Evolutionary conservation across 345 rosid genomes (phyloP).

Genomic region (Populus pruinosa): DNA sequence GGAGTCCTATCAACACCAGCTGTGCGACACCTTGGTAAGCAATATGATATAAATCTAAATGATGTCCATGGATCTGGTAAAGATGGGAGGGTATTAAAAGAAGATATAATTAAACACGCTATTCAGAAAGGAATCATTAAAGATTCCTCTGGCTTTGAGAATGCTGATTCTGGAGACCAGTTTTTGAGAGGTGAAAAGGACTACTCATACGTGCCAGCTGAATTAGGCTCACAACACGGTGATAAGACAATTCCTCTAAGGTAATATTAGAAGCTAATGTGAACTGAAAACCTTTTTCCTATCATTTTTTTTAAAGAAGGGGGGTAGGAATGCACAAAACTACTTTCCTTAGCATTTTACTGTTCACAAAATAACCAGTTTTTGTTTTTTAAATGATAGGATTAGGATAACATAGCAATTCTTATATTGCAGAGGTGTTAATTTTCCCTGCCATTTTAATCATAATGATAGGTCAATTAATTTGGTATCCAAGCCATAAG

Average conservation of each 20-base stretch:
- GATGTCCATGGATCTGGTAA: slow-evolving; percentile 64
- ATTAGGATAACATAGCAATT: not conserved
- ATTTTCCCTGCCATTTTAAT: not conserved
- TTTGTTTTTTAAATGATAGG: not conserved
- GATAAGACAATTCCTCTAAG: slow-evolving; percentile 69
- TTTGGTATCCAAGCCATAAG: not conserved
- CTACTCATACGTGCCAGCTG: slow-evolving; percentile 16
- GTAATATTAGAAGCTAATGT: slow-evolving; percentile 27
- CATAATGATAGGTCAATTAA: not conserved
- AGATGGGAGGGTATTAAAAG: slow-evolving; percentile 77
- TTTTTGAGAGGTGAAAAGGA: slow-evolving; percentile 24
- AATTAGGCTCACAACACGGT: slow-evolving; percentile 25
- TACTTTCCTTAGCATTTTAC: not conserved
- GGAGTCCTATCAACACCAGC: slow-evolving; percentile 72
- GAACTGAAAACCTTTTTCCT: not conserved
- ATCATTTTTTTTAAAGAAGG: not conserved
- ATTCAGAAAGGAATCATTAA: slow-evolving; percentile 40
- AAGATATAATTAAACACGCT: slow-evolving; percentile 60
- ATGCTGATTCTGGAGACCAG: slow-evolving; percentile 23
- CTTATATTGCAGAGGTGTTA: not conserved
- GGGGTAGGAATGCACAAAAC: not conserved
- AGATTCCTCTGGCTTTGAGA: slow-evolving; percentile 29
- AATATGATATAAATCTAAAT: slow-evolving; percentile 57
- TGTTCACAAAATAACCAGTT: not conserved
- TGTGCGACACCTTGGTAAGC: slow-evolving; percentile 74